A percentile compares a stretch with the other conserved stretches of the same genome.
These are phyloP conservation scores for Adansonia grandidieri DNA, from an alignment of 441 rosid species.

Conservation along the genomic window DNA sequence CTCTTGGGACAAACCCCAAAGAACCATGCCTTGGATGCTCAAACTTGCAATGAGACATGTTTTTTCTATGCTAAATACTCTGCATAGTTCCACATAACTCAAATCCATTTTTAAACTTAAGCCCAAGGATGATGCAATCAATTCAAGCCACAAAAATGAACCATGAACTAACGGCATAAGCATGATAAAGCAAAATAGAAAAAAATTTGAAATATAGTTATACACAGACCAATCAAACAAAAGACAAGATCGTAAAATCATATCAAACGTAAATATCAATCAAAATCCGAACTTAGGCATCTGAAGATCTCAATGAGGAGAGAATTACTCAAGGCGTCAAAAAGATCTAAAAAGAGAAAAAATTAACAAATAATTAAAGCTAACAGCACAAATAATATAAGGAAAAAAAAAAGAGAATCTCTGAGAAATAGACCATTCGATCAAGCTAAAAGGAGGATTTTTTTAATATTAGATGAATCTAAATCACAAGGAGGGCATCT, in stretches of 20 bases:
- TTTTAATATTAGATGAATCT: no score
- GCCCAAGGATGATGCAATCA: not conserved
- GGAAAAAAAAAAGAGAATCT: not conserved
- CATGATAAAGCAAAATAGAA: not conserved
- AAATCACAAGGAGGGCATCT: not conserved
- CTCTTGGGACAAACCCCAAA: conserved; percentile 68
- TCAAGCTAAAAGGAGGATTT: not conserved
- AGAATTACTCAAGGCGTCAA: not conserved
- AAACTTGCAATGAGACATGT: conserved; percentile 73
- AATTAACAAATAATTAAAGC: conserved; percentile 1
- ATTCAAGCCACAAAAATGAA: not conserved
- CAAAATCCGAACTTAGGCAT: not conserved
- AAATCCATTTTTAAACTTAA: not conserved
- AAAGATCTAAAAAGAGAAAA: not conserved
- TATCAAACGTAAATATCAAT: no score
- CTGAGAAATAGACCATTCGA: not conserved
- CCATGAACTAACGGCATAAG: no score
- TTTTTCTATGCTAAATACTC: conserved; percentile 29
- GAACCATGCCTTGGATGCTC: conserved; percentile 75
- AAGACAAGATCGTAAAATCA: not conserved
- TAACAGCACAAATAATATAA: not conserved
- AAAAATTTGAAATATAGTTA: not conserved
- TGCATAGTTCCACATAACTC: conserved; percentile 6
- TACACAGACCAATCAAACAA: not conserved
- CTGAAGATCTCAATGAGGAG: not conserved